Base-by-base conservation (phyloP, 305 asterid species). In the Fraxinus greggii region DNA sequence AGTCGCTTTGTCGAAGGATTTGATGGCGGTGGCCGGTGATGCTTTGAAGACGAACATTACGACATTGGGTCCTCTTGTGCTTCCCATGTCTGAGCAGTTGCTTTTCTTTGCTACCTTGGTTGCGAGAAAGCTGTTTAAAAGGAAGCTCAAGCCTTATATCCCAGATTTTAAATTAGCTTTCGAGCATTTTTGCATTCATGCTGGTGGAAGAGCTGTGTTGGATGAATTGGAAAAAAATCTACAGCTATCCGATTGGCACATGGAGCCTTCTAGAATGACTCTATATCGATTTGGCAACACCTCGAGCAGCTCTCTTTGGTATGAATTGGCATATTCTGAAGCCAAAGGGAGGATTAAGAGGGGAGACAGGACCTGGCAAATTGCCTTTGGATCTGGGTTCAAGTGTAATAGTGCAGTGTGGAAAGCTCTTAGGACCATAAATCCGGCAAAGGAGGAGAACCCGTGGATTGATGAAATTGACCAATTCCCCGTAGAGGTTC, bases 191-290 rank as follows among this genome's bases (percentile, higher is more conserved):
- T 88, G 88, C 81, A 86, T 88, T 77, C 90, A 87, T 26, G 90
- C 90, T 28, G 90, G 90, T 48, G 90, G 90, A 56, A 83, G 88
- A 77, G 88, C 88, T 38, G 89, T 88, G 26, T 21, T 88, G 31
- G 91, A 88, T 83, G 89, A 86, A 83, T 74, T 88, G 23, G 89
- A 88, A 80, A 88, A 86, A 67, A 88, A 84, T 65, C 81, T 86
- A 9, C 84, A 86, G 76, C 82, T 86, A 1, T 84, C 89, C 15
- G 88, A 83, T 24, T 86, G 89, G 91, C 87, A 86, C 61, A 83
- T 88, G 89, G 89, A 88, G 76, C 89, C 91, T 26, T 88, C 91
- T 8, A 79, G 91, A 76, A 88, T 88, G 91, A 84, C 91, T 0
- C 82, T 88, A 0, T 74, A 83, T 38, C 85, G 91, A 31, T 88